Evolutionary conservation across 1,284 basidiomycete genomes (phyloP), one percentile per base, ranked within the genome.

Genomic region (Megacollybia platyphylla): DNA sequence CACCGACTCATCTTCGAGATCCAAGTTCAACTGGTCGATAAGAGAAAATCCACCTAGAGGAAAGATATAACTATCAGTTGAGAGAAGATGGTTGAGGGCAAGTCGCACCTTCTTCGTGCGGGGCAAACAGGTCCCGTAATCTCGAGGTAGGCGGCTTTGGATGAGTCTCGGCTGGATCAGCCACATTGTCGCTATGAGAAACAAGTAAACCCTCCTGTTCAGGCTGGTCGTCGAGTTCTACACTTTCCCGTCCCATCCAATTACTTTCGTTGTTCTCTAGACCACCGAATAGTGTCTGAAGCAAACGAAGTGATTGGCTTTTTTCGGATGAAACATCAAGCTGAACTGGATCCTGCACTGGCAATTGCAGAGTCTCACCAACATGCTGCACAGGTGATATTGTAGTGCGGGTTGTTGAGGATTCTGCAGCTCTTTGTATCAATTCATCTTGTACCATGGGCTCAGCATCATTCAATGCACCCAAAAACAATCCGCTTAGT

Each of bases 51-150:
- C 61, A 28, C 51, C 65, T 59, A 34, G 1, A 15, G 15, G 37
- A 34, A n/a, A n/a, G 24, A 44, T 18, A 49, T 39, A 18, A 6
- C 2, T 28, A 20, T 30, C 34, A 26, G 17, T 6, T 40, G 30
- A 24, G n/a, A 15, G 17, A 44, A 42, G 15, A 36, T 34, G 31
- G 31, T 34, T 34, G 11, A 34, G 3, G 2, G 31, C 4, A 2
- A 11, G 7, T 3, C 31, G 31, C 31, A 6, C 81, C 73, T 53
- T 81, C 75, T 44, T 77, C 74, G 20, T 65, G 64, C 0, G 81
- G 79, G 8, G 75, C 76, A 48, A 87, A 85, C 1, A 87, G 59
- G 48, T 81, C 76, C 51, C 82, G 83, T 15, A 87, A 63, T 31
- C 65, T 63, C 3, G 51, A 51, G 9, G 30, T 28, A 42, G 28